Evolutionary conservation across 2,329 filamentous ascomycete genomes (phyloP).

Genomic region (Parascedosporium putredinis): DNA sequence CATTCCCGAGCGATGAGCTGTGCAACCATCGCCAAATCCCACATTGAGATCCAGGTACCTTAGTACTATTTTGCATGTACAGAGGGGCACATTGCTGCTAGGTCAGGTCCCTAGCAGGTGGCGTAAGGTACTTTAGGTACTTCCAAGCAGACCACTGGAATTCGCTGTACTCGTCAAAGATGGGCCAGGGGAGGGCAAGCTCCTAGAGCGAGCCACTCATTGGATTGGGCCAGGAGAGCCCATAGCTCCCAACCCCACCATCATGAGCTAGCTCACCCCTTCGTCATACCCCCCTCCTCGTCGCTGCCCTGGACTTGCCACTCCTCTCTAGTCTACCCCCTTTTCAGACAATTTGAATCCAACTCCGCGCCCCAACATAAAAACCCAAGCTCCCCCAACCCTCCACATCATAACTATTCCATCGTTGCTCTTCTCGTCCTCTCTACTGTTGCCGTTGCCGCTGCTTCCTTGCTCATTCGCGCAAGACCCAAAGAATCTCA

Average conservation of each 20-base stretch:
- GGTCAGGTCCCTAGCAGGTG: too few species aligned
- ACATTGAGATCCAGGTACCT: too few species aligned
- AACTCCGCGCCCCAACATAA: neutral
- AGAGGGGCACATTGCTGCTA: too few species aligned
- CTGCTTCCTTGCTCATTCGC: neutral
- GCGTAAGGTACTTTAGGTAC: neutral
- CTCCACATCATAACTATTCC: neutral
- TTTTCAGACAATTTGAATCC: neutral
- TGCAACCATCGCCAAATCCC: too few species aligned
- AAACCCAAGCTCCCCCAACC: neutral
- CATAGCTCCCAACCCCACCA: conserved; percentile 65
- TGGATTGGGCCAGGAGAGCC: conserved; percentile 14
- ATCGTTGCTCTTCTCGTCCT: neutral
- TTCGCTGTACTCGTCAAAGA: too few species aligned
- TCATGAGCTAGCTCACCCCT: conserved; percentile 40
- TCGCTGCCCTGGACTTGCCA: neutral
- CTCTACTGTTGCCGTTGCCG: neutral
- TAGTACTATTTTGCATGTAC: too few species aligned
- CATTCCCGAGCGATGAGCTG: too few species aligned
- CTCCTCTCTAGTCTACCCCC: neutral
- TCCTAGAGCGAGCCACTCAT: neutral
- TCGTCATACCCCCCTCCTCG: neutral
- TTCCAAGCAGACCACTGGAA: neutral
- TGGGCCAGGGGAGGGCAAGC: neutral
- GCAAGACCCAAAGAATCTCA: too few species aligned